Evolutionary conservation across 768 basidiomycete genomes (phyloP).

Genomic region (Tricholoma flavovirens): DNA sequence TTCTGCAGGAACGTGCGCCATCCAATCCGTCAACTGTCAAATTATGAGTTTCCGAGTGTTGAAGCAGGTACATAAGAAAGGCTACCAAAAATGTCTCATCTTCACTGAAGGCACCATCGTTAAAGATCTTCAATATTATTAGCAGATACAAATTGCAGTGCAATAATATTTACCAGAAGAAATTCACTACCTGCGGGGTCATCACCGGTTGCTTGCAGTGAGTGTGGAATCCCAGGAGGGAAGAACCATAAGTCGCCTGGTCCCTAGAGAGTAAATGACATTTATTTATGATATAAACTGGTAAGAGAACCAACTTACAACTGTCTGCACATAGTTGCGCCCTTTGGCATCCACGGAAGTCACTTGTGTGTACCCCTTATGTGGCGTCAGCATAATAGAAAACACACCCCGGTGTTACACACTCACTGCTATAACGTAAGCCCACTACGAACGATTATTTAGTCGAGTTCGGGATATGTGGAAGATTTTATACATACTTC

Average conservation of each 20-base stretch:
- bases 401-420: not conserved
- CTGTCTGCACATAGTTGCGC: conserved; percentile 43
- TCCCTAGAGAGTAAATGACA: conserved; percentile 20
- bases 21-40: conserved; percentile 46
- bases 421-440: conserved; percentile 40
- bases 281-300: not conserved
- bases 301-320: conserved; percentile 28
- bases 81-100: conserved; percentile 46
- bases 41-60: not conserved
- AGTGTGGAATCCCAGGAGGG: conserved; percentile 51
- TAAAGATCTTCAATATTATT: conserved; percentile 35
- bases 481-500: conserved; percentile 24
- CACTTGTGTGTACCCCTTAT: conserved; percentile 42
- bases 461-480: conserved; percentile 2
- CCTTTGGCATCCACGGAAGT: conserved; percentile 44
- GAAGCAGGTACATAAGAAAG: not conserved
- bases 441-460: conserved; percentile 33
- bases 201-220: conserved; percentile 44
- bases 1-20: conserved; percentile 49
- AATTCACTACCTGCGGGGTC: conserved; percentile 46
- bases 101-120: conserved; percentile 46
- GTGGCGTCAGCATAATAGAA: not conserved
- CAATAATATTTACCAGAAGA: conserved; percentile 32
- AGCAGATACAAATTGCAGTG: not conserved
- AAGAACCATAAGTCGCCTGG: conserved; percentile 54